Evolutionary conservation across 129 eudicot genomes (phyloP), one percentile per base, ranked within the genome.

Genomic region (Escallonia herrerae): DNA sequence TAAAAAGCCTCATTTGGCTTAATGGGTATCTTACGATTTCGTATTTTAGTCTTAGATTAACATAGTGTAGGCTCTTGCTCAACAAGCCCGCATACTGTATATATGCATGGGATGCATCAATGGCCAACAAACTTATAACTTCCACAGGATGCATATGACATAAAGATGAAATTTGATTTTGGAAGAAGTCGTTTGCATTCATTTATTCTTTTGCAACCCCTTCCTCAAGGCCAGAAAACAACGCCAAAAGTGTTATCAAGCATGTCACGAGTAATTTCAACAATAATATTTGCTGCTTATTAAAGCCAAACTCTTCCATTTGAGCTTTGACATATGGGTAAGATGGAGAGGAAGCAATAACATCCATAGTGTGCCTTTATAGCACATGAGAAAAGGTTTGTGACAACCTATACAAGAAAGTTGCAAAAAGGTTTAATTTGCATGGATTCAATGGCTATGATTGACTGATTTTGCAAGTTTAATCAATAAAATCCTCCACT

Each of bases 11-110:
- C 60, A n/a, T 40, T 65, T 51, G 49, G 40, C 54, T 65, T 65
- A 62, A 65, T 64, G 68, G 56, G 65, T 70, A 65, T 70, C 72
- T 76, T 66, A 60, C 62, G 58, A 71, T 63, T 70, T 22, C 33
- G 33, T 22, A 22, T 0, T 22, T 22, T 22, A 22, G 33, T 22
- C 33, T 22, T 22, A 22, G 33, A 22, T 22, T 22, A 22, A 22
- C 33, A 22, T 0, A 22, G 33, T 22, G 33, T 22, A 22, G 33
- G 33, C 33, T 22, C 33, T 22, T 22, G 33, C 33, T 22, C 1
- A 22, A 1, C 33, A 0, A 22, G 33, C 33, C 33, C 1, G 33
- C 51, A 76, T 54, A 54, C 6, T n/a, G 37, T 54, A 22, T 22
- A 13, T 48, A 48, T 13, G 11, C 52, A 7, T 48, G 39, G 15